These are phyloP conservation scores for Pseudogymnoascus sp. DNA, from an alignment of 2,329 filamentous ascomycete species.

Conservation along the genomic window DNA sequence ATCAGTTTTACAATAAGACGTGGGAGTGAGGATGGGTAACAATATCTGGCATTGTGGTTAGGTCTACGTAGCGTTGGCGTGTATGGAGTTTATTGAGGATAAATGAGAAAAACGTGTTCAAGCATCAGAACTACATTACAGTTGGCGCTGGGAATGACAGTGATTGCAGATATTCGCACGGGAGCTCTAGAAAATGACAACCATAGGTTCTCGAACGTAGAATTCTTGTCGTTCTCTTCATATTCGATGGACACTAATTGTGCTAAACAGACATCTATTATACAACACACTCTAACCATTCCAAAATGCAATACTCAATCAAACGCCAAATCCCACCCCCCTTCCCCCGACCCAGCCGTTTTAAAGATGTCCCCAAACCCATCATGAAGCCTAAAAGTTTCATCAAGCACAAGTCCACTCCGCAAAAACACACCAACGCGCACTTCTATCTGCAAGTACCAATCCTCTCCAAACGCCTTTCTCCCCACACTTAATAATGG, in stretches of 20 bases:
- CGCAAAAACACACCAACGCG: conserved; percentile 86
- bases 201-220: neutral
- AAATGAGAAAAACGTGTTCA: neutral
- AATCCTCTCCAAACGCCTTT: conserved; percentile 73
- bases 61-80: conserved; percentile 7
- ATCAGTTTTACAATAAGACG: no score
- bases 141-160: neutral
- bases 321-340: neutral
- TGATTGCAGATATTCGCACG: neutral
- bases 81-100: neutral
- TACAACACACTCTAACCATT: conserved; percentile 3
- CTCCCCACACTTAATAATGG: conserved; percentile 84
- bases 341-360: neutral
- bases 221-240: neutral
- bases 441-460: conserved; percentile 75
- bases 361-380: neutral
- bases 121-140: neutral
- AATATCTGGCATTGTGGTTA: conserved; percentile 1
- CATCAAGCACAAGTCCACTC: conserved; percentile 55
- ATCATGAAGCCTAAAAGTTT: neutral
- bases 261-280: neutral
- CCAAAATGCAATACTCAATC: neutral
- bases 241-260: neutral
- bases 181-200: neutral
- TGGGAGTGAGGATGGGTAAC: neutral